Evolutionary conservation across 2,329 filamentous ascomycete species (phyloP).

Genomic region (Pseudogymnoascus sp.): DNA sequence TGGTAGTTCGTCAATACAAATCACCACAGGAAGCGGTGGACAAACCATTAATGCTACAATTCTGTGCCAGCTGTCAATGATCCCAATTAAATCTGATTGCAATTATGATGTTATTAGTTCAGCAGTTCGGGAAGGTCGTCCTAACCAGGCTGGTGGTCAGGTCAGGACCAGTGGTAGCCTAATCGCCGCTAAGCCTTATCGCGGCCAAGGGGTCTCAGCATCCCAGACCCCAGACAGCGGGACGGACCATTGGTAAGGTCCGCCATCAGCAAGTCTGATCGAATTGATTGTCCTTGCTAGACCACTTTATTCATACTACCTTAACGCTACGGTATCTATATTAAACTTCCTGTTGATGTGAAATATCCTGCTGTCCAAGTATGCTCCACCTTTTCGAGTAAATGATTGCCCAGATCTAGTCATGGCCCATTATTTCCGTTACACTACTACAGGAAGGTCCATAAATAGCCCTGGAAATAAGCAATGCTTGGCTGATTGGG

Average conservation of each 20-base stretch:
- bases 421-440: neutral
- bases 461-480: neutral
- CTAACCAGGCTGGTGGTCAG: too few relatives aligned
- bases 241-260: neutral
- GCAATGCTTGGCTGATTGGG: constrained; percentile 43
- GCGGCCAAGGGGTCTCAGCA: neutral
- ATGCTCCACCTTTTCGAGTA: neutral
- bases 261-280: neutral
- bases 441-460: neutral
- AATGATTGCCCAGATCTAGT: neutral
- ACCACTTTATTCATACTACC: neutral
- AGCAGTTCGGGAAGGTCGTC: neutral
- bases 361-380: neutral
- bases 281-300: neutral
- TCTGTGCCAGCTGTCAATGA: neutral
- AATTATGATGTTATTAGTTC: neutral
- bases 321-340: neutral
- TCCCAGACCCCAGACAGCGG: neutral
- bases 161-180: neutral
- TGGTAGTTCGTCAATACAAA: neutral
- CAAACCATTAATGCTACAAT: neutral
- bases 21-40: neutral
- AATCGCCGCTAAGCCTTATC: neutral
- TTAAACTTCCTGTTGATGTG: neutral
- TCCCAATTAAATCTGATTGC: neutral